Base-by-base conservation (phyloP, 805 yeast genomes). In the Candida alai region DNA sequence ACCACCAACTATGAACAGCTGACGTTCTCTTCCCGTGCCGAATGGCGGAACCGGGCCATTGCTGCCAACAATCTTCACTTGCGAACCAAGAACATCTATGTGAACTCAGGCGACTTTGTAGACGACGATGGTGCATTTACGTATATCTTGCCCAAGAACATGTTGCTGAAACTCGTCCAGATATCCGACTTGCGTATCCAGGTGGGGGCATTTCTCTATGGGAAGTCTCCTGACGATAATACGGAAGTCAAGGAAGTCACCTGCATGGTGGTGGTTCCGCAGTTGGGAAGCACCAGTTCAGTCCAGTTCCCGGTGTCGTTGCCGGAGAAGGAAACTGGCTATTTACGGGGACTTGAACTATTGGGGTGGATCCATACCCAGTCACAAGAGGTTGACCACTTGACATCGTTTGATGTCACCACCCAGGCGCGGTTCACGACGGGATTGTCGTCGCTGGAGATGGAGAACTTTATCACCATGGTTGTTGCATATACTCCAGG, bases 291-390 rank as follows among this genome's bases (percentile, higher is more conserved):
- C 40, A 63, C 72, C 19, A 78, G 74, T 40, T 62, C 75, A 3
- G 78, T 88, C 10, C 78, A 83, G 44, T 68, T 87, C 36, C 78
- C 90, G 4, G 46, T 49, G 0, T 39, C 48, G 18, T 44, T 70
- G 3, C 77, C 81, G 2, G 57, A 60, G 4, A 47, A 60, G n/a
- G 51, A 48, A 18, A 56, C 42, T 1, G 49, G 46, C 1, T 39
- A 37, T 13, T 44, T 62, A 30, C 39, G 47, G 23, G 83, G 75
- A 2, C 55, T 86, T 22, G 89, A 87, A 49, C 74, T 93, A 4
- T 57, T 93, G 12, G 98, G 98, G 1, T 85, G 96, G 95, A 73
- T 93, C n/a, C 97, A 90, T 53, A 85, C 97, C 0, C 87, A 82
- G 54, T 70, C 36, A 1, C 75, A 74, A 13, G 95, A 84, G 24